Base-by-base conservation (phyloP, 768 basidiomycete genomes). In the Naganishia vishniacii region DNA sequence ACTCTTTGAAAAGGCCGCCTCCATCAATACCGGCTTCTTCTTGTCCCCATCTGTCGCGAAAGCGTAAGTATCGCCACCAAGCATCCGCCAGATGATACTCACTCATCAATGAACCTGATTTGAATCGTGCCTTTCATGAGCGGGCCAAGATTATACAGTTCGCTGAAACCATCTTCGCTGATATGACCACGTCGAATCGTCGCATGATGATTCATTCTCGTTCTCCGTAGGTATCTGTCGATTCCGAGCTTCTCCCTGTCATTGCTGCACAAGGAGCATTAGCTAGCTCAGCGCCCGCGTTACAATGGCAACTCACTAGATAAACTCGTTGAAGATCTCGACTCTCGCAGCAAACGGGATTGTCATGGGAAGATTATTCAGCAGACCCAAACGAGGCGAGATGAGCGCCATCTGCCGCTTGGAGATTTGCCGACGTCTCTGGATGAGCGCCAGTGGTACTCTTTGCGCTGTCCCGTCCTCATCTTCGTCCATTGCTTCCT, bases 1-100 rank as follows among this genome's bases (percentile, higher is more conserved):
- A 95, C 76, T 98, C 95, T 75, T 98, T 99, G 81, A 95, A 98
- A 4, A 98, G 86, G 0, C 95, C 95, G 2, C 95, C 93, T 1
- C 94, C 93, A 68, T 97, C 94, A 32, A 98, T 94, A 0, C 93
- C 94, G 18, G 87, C 85, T 75, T 80, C 79, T 61, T 75, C 74
- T 15, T 75, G 29, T 61, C 72, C 74, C 32, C 70, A 73, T 59
- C 75, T 76, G 46, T 23, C 48, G 25, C 23, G n/a, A 4, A 28
- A 29, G n/a, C 49, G 60, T 32, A 41, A 65, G 64, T 49, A 41
- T 12, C n/a, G 3, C 25, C 5, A 29, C 41, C 8, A 16, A 5
- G 32, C 20, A n/a, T 9, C 9, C 13, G 20, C 45, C 18, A 48
- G 12, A 41, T 20, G 45, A 29, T 6, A 65, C 87, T 76, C 72